Evolutionary conservation across 2,329 filamentous ascomycete genomes (phyloP), one percentile per base, ranked within the genome.

Genomic region (Harringtonia aguacate): DNA sequence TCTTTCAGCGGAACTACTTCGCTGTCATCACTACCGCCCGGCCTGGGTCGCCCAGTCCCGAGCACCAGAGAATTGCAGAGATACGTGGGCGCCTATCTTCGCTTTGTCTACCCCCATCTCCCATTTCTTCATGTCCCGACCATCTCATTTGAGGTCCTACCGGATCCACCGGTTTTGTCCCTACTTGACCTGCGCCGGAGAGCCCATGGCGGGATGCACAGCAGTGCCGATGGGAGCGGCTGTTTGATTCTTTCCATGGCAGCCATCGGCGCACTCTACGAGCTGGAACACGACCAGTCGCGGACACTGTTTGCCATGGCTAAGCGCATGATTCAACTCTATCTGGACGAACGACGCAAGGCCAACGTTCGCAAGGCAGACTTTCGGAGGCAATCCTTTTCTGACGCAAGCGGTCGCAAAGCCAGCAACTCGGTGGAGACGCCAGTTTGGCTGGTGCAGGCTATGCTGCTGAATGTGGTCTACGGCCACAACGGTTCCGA

Each of bases 401-500:
- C 27, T 29, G 3, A 30, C 35, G 30, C 30, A 20, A 34, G n/a
- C 21, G 28, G 9, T 7, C 12, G 13, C 36, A 62, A 14, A 30
- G 35, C 8, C 17, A 22, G 30, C 39, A 45, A 7, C 40, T 72
- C 78, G 15, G 74, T 79, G 33, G 79, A 86, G 52, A 90, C 89
- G 3, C 90, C 90, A 1, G 72, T 95, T 34, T 97, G 90, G 89
- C 73, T 98, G 22, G 88, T 97, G 15, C 92, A 97, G 62, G 87
- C 90, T 1, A 97, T 97, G 90, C 70, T 97, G 9, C 72, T 98
- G 41, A 97, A 95, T 58, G 86, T 97, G 31, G 85, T 95, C 15
- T 97, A 95, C 58, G 90, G 90, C 14, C 86, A 95, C 61, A 94
- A 94, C 53, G 94, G 88, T 59, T 87, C 86, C 31, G 90, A 97